Evolutionary conservation across 495 filamentous ascomycete species (phyloP).

Genomic region (Aspergillus affinis): DNA sequence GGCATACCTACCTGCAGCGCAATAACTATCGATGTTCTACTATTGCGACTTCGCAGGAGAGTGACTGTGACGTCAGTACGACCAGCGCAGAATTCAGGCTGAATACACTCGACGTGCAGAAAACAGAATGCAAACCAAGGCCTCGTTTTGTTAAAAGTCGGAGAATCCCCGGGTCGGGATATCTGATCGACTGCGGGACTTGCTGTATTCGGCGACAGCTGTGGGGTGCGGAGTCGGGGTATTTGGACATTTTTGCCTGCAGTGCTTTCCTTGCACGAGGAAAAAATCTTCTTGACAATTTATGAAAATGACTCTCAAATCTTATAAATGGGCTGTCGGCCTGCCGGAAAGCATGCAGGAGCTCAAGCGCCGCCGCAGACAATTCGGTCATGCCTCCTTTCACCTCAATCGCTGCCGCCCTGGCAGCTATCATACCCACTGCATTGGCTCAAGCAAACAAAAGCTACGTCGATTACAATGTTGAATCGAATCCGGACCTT

Average conservation of each 20-base stretch:
- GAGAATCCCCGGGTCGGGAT: constrained; percentile 21
- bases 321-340: not conserved
- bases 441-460: constrained; percentile 30
- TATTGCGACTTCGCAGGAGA: not conserved
- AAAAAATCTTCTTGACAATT: not conserved
- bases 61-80: not conserved
- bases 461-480: constrained; percentile 32
- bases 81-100: constrained; percentile 22
- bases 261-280: not conserved
- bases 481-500: constrained; percentile 32
- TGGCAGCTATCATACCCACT: constrained; percentile 31
- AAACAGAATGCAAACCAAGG: not conserved
- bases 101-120: constrained; percentile 11
- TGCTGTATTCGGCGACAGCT: constrained; percentile 16
- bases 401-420: constrained; percentile 19
- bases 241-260: constrained; percentile 11
- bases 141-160: not conserved
- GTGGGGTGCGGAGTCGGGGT: constrained; percentile 4
- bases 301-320: not conserved
- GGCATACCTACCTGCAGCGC: no score
- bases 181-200: constrained; percentile 24
- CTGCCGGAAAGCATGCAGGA: not conserved
- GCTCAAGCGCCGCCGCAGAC: not conserved
- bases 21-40: not conserved
- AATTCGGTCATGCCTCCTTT: constrained; percentile 17